Conservation (phyloP, 257 asterid species). For the Vinca minor region DNA sequence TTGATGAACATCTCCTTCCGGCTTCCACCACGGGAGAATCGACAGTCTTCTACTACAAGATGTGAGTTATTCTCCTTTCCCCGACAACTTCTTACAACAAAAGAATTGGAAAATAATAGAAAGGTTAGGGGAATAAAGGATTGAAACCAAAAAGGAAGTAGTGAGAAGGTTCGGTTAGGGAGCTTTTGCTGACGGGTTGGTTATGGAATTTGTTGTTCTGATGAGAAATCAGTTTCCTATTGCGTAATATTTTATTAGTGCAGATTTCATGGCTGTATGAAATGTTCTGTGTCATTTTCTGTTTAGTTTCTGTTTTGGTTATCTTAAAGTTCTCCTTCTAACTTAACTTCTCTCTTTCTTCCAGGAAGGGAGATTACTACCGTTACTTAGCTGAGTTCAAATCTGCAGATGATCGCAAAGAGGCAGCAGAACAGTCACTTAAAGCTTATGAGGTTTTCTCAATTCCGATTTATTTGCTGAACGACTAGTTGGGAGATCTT, state of each 20-base stretch:
- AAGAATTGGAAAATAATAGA: neutral
- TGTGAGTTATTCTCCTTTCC: constrained; percentile 38
- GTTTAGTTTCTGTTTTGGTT: too few species aligned
- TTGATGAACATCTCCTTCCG: constrained; percentile 71
- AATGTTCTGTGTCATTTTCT: too few species aligned
- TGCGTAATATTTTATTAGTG: too few species aligned
- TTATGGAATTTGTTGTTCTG: too few species aligned
- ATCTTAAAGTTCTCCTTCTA: neutral
- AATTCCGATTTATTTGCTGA: neutral
- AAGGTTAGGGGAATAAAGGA: neutral
- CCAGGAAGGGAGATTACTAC: constrained; percentile 58
- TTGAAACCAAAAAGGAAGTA: neutral
- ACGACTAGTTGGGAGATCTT: neutral
- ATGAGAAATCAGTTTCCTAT: too few species aligned
- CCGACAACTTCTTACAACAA: too few species aligned
- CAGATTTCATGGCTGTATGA: neutral
- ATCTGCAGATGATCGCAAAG: constrained; percentile 45
- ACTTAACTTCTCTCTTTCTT: constrained; percentile 1
- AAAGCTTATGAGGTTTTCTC: constrained; percentile 48
- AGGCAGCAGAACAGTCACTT: constrained; percentile 49
- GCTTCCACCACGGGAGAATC: constrained; percentile 70
- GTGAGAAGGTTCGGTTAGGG: neutral
- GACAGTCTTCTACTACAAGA: constrained; percentile 67
- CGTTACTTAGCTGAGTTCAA: constrained; percentile 59
- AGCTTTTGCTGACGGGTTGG: too few species aligned